Evolutionary conservation across 140 eudicot genomes (phyloP).

Genomic region (Flaveria floridana): DNA sequence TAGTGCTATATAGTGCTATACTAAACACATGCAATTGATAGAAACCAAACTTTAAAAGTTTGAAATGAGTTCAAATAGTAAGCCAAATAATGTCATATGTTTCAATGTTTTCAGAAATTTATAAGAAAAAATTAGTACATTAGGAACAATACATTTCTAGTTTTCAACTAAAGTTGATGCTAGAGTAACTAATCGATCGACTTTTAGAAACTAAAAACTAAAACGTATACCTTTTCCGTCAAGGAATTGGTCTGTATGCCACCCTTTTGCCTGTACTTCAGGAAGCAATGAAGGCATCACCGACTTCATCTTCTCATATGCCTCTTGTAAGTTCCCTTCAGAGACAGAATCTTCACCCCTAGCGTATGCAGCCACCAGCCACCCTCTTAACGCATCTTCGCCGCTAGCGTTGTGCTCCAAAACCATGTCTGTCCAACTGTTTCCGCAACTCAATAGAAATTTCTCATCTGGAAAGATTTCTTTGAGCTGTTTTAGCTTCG

Average conservation of each 20-base stretch:
- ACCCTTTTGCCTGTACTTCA: conserved; percentile 76
- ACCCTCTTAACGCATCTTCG: conserved; percentile 96
- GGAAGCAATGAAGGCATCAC: conserved; percentile 56
- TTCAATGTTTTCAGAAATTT: background rate
- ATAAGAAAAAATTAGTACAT: background rate
- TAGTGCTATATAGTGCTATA: too few relatives aligned
- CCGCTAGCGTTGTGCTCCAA: conserved; percentile 78
- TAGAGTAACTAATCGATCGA: background rate
- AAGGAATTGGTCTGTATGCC: conserved; percentile 98
- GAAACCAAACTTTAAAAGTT: too few relatives aligned
- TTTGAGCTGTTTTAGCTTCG: conserved; percentile 53
- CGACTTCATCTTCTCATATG: conserved; percentile 63
- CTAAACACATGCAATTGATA: too few relatives aligned
- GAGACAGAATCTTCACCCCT: conserved; percentile 32
- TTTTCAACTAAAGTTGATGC: background rate
- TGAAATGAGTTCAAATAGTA: background rate
- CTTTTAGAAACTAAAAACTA: conserved; percentile 38
- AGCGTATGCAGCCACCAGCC: conserved; percentile 93
- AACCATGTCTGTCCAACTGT: conserved; percentile 77
- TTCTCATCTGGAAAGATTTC: conserved; percentile 77
- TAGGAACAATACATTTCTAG: conserved; percentile 4
- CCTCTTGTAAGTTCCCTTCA: conserved; percentile 43
- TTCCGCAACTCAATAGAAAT: conserved; percentile 65
- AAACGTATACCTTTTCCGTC: conserved; percentile 89
- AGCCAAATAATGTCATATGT: background rate